Conservation (phyloP, 129 eudicot species). For the Logfia minima region DNA sequence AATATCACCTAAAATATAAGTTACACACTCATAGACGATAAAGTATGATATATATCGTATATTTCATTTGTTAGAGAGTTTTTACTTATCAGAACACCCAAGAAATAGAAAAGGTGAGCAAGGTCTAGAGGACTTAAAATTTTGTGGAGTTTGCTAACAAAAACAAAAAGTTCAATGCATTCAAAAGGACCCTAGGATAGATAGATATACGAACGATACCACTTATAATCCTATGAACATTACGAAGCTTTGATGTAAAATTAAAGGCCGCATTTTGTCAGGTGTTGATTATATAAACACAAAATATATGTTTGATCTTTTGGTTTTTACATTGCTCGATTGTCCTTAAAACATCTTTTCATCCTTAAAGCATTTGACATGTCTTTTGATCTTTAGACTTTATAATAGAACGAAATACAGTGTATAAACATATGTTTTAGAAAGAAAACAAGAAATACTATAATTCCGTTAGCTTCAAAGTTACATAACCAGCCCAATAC, state of each 20-base stretch:
- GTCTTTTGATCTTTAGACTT: not conserved
- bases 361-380: not conserved
- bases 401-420: not conserved
- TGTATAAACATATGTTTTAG: not conserved
- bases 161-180: not conserved
- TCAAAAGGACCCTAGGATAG: constrained; percentile 7
- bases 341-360: constrained; percentile 1
- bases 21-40: not conserved
- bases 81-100: not conserved
- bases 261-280: constrained; percentile 4
- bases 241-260: constrained; percentile 1
- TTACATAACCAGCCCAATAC: no score
- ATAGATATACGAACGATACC: not conserved
- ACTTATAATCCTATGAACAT: constrained; percentile 19
- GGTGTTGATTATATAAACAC: not conserved
- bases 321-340: constrained; percentile 14
- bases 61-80: not conserved
- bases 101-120: not conserved
- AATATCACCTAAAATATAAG: no score
- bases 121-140: no score
- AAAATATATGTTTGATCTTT: not conserved
- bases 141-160: not conserved
- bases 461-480: no score
- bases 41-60: not conserved
- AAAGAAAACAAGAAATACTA: not conserved